These are phyloP conservation scores for Guillardia theta DNA, from an alignment of 78 protist genomes.

Conservation along the genomic window DNA sequence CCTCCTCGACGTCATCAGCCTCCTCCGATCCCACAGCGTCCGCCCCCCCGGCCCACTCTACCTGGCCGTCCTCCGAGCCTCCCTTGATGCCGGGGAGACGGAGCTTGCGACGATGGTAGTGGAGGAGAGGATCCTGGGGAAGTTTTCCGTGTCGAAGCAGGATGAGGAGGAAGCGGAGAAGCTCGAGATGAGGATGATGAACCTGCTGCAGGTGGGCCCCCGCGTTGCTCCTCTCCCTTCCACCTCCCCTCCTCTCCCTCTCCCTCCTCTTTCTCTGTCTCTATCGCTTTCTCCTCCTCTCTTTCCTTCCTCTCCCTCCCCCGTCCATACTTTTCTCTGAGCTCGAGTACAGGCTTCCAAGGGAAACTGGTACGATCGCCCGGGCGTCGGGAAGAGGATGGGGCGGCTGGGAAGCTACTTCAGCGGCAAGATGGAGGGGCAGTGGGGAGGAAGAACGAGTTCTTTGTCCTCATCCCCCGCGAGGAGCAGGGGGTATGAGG, in stretches of 20 bases:
- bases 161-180: not conserved
- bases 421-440: not conserved
- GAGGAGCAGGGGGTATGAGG: not conserved
- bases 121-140: not conserved
- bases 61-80: not conserved
- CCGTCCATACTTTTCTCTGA: not conserved
- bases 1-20: not conserved
- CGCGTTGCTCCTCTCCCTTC: not conserved
- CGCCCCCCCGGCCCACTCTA: not conserved
- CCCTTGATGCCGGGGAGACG: not conserved
- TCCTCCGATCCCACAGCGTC: not conserved
- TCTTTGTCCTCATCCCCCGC: not conserved
- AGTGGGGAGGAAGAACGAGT: not conserved
- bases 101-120: not conserved
- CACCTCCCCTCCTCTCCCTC: not conserved
- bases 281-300: not conserved
- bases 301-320: not conserved
- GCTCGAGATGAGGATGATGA: not conserved
- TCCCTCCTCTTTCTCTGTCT: not conserved
- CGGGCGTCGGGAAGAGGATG: not conserved
- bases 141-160: not conserved
- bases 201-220: not conserved
- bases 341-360: not conserved
- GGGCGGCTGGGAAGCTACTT: not conserved
- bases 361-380: not conserved